phyloP scores from a whole-genome alignment of 192 early-diverging fungal genomes.

The Podila epicladia region DNA sequence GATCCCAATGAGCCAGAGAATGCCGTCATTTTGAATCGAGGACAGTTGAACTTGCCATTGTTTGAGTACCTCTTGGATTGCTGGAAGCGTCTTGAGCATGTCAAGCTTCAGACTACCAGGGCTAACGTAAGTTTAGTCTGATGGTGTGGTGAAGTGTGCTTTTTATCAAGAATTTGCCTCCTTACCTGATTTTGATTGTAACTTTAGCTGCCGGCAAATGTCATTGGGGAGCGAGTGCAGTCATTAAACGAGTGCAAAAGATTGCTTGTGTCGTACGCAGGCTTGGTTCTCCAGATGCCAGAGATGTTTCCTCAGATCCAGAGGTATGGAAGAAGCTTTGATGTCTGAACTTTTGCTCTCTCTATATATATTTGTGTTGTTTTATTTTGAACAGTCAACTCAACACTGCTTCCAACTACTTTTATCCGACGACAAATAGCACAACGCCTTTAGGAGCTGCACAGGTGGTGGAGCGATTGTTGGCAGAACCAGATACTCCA shows the following conservation, averaged over 20 bases:
- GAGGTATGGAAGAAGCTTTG: conserved; percentile 39
- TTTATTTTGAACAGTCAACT: background rate
- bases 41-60: conserved; percentile 37
- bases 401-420: too few relatives aligned
- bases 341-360: background rate
- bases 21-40: conserved; percentile 25
- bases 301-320: conserved; percentile 87
- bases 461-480: conserved; percentile 58
- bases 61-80: conserved; percentile 75
- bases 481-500: conserved; percentile 63
- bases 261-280: conserved; percentile 85
- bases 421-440: background rate
- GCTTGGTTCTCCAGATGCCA: conserved; percentile 84
- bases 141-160: conserved; percentile 9
- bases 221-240: conserved; percentile 66
- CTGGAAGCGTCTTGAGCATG: conserved; percentile 68
- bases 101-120: conserved; percentile 59
- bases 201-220: conserved; percentile 61
- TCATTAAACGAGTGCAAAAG: conserved; percentile 65
- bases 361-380: background rate
- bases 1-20: conserved; percentile 59
- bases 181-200: conserved; percentile 5
- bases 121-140: conserved; percentile 49
- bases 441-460: conserved; percentile 43
- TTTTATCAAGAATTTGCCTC: background rate